These are phyloP conservation scores for Eimeria mitis DNA, from an alignment of 169 alveolate species.

Conservation along the genomic window DNA sequence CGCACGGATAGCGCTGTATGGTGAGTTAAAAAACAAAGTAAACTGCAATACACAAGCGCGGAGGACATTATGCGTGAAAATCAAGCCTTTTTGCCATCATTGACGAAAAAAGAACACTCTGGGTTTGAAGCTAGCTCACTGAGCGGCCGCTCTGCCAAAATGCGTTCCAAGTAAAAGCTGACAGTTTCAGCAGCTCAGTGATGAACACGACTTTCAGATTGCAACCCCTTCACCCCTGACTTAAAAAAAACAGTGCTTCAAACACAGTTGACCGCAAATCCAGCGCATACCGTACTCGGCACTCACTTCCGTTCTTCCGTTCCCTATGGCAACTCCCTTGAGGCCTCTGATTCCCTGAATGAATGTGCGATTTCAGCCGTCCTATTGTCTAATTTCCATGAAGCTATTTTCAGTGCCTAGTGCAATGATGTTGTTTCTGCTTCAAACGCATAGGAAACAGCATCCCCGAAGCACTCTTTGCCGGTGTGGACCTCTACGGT, in stretches of 20 bases:
- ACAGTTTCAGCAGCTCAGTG: slow-evolving; percentile 33
- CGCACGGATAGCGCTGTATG: not conserved
- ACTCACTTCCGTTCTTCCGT: not conserved
- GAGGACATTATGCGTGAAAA: not conserved
- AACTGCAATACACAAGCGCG: not conserved
- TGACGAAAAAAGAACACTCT: not conserved
- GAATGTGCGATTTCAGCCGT: not conserved
- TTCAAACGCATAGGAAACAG: slow-evolving; percentile 51
- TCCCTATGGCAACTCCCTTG: slow-evolving; percentile 13
- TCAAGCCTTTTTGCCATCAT: not conserved
- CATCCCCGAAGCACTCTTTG: slow-evolving; percentile 16
- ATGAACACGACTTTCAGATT: not conserved
- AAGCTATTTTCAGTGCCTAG: not conserved
- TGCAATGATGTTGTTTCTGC: slow-evolving; percentile 2
- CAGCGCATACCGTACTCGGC: not conserved
- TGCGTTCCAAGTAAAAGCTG: not conserved
- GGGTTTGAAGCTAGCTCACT: not conserved
- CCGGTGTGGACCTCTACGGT: not conserved
- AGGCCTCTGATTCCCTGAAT: not conserved
- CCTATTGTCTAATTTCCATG: not conserved
- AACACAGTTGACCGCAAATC: not conserved
- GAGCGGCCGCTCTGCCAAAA: slow-evolving; percentile 4
- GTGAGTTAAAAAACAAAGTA: not conserved
- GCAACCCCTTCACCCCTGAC: slow-evolving; percentile 5
- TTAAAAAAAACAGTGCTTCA: not conserved